These are phyloP conservation scores for Clavispora fructus DNA, from an alignment of 805 yeast genomes.

Conservation along the genomic window DNA sequence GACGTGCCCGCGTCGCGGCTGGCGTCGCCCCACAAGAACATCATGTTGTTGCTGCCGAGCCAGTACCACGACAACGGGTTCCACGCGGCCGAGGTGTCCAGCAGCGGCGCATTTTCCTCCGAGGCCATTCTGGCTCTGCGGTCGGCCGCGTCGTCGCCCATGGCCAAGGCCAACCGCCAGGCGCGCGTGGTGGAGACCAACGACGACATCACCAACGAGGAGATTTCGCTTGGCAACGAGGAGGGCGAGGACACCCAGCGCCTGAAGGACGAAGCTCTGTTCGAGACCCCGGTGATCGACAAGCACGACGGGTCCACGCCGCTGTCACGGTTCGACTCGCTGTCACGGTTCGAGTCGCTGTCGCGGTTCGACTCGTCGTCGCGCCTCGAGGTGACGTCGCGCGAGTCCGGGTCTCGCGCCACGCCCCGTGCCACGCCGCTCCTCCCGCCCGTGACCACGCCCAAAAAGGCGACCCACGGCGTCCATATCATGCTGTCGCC, in stretches of 20 bases:
- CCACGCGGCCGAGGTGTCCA: conserved; percentile 17
- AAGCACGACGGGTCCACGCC: background rate
- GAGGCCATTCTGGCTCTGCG: conserved; percentile 20
- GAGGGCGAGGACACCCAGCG: no score
- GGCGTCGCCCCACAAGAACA: conserved; percentile 20
- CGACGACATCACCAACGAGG: conserved; percentile 14
- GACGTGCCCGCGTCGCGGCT: conserved; percentile 2
- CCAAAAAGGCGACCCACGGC: conserved; percentile 5
- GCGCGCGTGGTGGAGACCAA: conserved; percentile 40
- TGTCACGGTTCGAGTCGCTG: background rate
- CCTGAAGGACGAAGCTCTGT: no score
- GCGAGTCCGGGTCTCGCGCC: conserved; percentile 3
- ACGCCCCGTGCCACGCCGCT: conserved; percentile 1
- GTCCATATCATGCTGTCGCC: conserved; percentile 24
- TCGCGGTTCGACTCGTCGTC: background rate
- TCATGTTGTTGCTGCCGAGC: conserved; percentile 35
- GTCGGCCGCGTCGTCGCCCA: conserved; percentile 33
- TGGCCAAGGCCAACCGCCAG: conserved; percentile 39
- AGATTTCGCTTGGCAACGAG: background rate
- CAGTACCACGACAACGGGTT: conserved; percentile 32
- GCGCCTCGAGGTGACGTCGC: background rate
- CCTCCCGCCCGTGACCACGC: conserved; percentile 8
- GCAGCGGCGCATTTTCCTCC: background rate
- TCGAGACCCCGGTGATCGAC: no score
- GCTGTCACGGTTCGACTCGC: background rate